Conservation (phyloP, 2,329 filamentous ascomycete species). For the Paraphoma sp. region DNA sequence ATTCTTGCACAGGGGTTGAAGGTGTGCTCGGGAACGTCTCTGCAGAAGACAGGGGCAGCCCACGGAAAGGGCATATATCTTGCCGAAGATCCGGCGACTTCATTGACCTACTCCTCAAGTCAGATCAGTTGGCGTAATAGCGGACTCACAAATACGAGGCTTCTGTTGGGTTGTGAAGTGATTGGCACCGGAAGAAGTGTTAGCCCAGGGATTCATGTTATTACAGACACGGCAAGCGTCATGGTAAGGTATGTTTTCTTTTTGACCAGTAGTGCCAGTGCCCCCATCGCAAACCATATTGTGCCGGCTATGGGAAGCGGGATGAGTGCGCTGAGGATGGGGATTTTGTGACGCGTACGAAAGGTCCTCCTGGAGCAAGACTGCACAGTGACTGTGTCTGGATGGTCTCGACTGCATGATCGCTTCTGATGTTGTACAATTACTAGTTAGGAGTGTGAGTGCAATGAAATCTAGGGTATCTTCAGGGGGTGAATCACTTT, state of each 20-base stretch:
- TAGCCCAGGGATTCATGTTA: constrained; percentile 30
- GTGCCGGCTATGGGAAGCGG: constrained; percentile 29
- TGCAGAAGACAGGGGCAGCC: constrained; percentile 40
- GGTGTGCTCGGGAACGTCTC: constrained; percentile 30
- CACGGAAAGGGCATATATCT: constrained; percentile 44
- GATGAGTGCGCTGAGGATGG: constrained; percentile 25
- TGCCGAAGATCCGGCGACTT: constrained; percentile 35
- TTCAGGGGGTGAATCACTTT: neutral
- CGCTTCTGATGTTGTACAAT: too few species aligned
- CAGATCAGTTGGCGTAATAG: constrained; percentile 33
- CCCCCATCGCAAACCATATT: constrained; percentile 29
- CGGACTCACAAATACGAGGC: constrained; percentile 31
- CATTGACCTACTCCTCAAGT: constrained; percentile 28
- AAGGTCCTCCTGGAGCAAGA: too few species aligned
- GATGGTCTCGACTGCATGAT: too few species aligned
- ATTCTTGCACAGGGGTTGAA: constrained; percentile 40
- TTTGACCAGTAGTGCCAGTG: constrained; percentile 14
- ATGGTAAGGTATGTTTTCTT: constrained; percentile 47
- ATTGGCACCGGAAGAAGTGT: constrained; percentile 24
- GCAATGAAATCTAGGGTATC: constrained; percentile 7
- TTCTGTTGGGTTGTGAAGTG: constrained; percentile 41
- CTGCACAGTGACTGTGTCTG: too few species aligned
- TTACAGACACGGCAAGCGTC: constrained; percentile 32
- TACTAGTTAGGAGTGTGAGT: too few species aligned
- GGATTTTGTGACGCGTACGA: constrained; percentile 7